These are phyloP conservation scores for Pouteria glomerata DNA, from an alignment of 148 eudicot species.

Conservation along the genomic window DNA sequence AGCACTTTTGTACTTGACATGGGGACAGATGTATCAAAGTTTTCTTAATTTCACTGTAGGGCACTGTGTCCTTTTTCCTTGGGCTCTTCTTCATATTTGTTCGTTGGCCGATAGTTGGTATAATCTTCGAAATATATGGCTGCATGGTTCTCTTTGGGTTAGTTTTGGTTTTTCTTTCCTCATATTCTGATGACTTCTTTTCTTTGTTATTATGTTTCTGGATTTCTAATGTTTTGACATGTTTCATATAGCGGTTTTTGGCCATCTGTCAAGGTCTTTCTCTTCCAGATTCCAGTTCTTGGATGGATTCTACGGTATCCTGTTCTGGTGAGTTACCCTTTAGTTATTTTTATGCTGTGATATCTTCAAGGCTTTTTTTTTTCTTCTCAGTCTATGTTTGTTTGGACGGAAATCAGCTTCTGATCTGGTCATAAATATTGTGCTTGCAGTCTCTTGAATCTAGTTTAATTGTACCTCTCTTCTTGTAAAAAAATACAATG, in stretches of 20 bases:
- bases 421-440: not conserved
- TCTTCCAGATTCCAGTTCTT: slow-evolving; percentile 54
- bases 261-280: slow-evolving; percentile 48
- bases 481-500: not conserved
- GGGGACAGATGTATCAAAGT: not conserved
- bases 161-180: slow-evolving; percentile 8
- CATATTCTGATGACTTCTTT: not conserved
- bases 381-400: not conserved
- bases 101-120: slow-evolving; percentile 59
- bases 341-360: not conserved
- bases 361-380: not conserved
- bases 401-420: not conserved
- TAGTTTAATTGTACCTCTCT: not conserved
- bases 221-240: not conserved
- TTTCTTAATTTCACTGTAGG: slow-evolving; percentile 27
- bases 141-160: slow-evolving; percentile 47
- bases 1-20: not conserved
- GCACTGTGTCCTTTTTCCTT: slow-evolving; percentile 40
- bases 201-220: not conserved
- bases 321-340: slow-evolving; percentile 27
- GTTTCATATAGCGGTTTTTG: slow-evolving; percentile 44
- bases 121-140: slow-evolving; percentile 43
- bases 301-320: slow-evolving; percentile 49
- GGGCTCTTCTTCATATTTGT: slow-evolving; percentile 57
- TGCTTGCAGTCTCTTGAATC: not conserved